phyloP scores from a whole-genome alignment of 441 rosid species.

The Macaranga tanarius region DNA sequence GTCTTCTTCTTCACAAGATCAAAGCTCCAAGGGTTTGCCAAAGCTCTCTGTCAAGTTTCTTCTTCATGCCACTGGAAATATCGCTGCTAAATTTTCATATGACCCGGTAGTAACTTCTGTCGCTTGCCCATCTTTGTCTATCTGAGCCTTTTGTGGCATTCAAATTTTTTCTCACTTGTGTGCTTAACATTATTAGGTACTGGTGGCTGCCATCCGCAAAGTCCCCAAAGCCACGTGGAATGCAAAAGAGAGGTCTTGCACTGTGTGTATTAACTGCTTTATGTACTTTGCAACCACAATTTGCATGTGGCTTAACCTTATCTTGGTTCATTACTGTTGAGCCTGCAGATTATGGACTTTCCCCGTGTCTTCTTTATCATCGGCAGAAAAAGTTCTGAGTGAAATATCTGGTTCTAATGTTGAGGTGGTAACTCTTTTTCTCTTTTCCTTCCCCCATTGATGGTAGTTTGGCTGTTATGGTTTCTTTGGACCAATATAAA shows the following conservation, averaged over 20 bases:
- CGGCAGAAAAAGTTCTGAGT: constrained; percentile 55
- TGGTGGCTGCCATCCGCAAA: constrained; percentile 73
- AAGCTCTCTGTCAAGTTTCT: constrained; percentile 61
- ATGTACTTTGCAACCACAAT: not conserved
- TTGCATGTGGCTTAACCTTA: constrained; percentile 18
- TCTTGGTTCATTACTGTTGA: constrained; percentile 28
- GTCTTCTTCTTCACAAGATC: constrained; percentile 33
- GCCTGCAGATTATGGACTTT: constrained; percentile 76
- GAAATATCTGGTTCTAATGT: constrained; percentile 50
- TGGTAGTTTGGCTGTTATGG: too few species aligned
- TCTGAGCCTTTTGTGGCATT: not conserved
- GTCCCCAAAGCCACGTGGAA: constrained; percentile 89
- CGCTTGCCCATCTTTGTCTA: not conserved
- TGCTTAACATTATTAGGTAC: constrained; percentile 37
- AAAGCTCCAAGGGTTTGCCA: constrained; percentile 34
- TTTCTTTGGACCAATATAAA: not conserved
- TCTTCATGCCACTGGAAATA: constrained; percentile 63
- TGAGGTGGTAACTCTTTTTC: constrained; percentile 47
- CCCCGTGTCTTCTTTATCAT: constrained; percentile 66
- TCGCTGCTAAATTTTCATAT: constrained; percentile 77
- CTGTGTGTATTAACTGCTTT: constrained; percentile 3
- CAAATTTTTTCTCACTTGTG: constrained; percentile 6
- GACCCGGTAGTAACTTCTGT: constrained; percentile 47
- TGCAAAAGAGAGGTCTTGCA: constrained; percentile 79
- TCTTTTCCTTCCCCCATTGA: not conserved